Conservation (phyloP, 306 rosid species). For the Rubus idaeus region DNA sequence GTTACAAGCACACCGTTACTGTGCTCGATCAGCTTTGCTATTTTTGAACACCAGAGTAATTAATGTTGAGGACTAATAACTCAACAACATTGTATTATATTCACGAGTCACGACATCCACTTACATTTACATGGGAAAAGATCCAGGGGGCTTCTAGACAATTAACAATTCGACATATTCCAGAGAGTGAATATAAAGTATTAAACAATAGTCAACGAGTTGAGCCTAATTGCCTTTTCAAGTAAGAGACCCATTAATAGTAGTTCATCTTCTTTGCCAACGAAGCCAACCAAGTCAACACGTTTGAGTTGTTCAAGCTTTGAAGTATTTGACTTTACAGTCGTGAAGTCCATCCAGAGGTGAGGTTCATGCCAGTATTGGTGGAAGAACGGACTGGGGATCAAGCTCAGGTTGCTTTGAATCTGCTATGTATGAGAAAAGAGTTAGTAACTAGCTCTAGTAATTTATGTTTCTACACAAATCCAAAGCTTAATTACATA, state of each 20-base stretch:
- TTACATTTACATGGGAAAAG: no score
- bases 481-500: background rate
- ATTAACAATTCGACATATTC: no score
- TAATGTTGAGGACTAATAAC: no score
- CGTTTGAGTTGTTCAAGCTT: constrained; percentile 17
- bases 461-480: no score
- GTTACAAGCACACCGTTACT: no score
- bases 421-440: constrained; percentile 13
- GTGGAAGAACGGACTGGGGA: constrained; percentile 17
- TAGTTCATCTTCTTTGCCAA: constrained; percentile 13
- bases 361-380: constrained; percentile 34
- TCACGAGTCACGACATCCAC: no score
- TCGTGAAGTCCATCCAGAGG: constrained; percentile 28
- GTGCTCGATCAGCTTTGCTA: no score
- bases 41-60: no score
- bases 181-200: no score
- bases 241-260: constrained; percentile 20
- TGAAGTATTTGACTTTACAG: constrained; percentile 15
- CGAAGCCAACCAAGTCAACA: constrained; percentile 14
- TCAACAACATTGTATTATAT: no score
- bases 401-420: background rate
- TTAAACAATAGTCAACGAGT: constrained; percentile 1
- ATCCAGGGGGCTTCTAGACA: no score
- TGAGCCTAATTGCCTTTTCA: constrained; percentile 17
- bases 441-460: background rate